phyloP scores from a whole-genome alignment of 1,284 basidiomycete species.

The Pseudozyma tsukubaensis region DNA sequence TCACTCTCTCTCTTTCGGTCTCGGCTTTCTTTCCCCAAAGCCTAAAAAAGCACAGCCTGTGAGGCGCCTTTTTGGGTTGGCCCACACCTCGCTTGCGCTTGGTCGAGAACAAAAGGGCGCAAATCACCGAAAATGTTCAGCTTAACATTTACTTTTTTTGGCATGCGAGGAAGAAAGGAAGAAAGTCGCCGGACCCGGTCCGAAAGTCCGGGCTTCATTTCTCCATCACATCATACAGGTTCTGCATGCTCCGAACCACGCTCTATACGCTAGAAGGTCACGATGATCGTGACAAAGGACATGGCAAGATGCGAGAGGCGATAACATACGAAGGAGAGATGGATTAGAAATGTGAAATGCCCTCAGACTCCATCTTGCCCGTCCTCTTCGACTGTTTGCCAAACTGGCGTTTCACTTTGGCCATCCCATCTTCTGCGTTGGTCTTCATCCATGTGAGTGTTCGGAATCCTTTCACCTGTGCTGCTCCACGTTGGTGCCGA shows the following conservation, averaged over 20 bases:
- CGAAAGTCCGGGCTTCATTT: too few relatives aligned
- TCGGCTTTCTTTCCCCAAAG: constrained; percentile 5
- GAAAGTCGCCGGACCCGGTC: too few relatives aligned
- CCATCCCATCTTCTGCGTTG: constrained; percentile 54
- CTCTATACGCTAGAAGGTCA: too few relatives aligned
- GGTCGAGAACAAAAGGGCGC: too few relatives aligned
- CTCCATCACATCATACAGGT: too few relatives aligned
- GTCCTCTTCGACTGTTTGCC: constrained; percentile 48
- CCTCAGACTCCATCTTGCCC: constrained; percentile 63
- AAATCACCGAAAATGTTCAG: too few relatives aligned
- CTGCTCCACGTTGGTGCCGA: constrained; percentile 56
- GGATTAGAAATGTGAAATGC: constrained; percentile 58
- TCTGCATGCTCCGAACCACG: too few relatives aligned
- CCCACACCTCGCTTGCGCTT: too few relatives aligned
- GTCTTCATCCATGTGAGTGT: constrained; percentile 61
- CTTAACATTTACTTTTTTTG: too few relatives aligned
- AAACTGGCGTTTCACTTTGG: constrained; percentile 44
- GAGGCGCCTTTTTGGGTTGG: neutral
- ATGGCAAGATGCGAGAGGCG: neutral
- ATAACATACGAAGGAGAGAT: neutral
- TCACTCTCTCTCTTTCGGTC: neutral
- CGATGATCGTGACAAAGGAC: neutral
- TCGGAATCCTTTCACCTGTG: constrained; percentile 61
- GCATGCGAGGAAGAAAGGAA: too few relatives aligned
- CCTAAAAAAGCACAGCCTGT: constrained; percentile 3